phyloP scores from a whole-genome alignment of 73 alveolate species.

The Blepharisma japonicum region DNA sequence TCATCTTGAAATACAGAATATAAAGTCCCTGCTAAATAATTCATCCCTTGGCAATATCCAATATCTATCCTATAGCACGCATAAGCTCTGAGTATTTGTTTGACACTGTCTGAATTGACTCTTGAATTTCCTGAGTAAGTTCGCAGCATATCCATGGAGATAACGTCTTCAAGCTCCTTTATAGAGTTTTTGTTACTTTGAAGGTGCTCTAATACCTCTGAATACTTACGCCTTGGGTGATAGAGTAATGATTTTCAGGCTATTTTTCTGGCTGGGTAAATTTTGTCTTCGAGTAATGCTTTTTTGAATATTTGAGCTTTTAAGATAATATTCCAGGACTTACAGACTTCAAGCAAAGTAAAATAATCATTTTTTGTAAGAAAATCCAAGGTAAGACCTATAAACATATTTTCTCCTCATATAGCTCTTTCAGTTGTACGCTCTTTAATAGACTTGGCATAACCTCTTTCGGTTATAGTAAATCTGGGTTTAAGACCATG shows the following conservation, averaged over 20 bases:
- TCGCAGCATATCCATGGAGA: conserved; percentile 57
- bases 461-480: neutral
- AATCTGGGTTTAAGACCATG: neutral
- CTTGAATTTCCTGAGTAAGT: conserved; percentile 28
- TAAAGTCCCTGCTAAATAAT: conserved; percentile 82
- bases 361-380: neutral
- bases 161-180: conserved; percentile 52
- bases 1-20: conserved; percentile 67
- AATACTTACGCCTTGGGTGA: neutral
- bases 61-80: conserved; percentile 83
- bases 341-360: neutral
- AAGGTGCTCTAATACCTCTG: conserved; percentile 42
- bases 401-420: neutral
- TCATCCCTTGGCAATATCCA: conserved; percentile 93
- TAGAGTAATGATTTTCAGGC: conserved; percentile 3
- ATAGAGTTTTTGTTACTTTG: neutral
- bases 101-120: conserved; percentile 36
- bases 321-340: conserved; percentile 1
- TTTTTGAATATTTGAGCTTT: neutral
- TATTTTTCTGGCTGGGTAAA: neutral
- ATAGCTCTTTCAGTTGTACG: neutral
- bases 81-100: conserved; percentile 58
- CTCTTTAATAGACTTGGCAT: neutral
- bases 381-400: conserved; percentile 12
- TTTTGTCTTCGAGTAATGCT: neutral